Evolutionary conservation across 2,329 filamentous ascomycete species (phyloP), one percentile per base, ranked within the genome.

Genomic region (Amesomyces nigricolor): DNA sequence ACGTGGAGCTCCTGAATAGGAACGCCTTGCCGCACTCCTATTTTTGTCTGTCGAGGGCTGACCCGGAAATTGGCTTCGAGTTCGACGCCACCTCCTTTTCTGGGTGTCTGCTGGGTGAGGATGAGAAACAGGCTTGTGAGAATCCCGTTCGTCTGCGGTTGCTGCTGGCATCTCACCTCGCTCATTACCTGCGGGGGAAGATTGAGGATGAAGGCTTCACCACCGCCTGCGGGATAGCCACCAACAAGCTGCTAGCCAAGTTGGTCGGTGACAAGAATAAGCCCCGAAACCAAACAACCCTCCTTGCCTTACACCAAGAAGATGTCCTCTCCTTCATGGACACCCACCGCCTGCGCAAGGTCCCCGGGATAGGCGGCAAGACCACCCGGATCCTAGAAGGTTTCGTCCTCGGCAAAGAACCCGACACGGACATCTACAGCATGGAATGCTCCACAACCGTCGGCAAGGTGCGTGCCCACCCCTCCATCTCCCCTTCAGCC

Each of bases 341-440:
- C 63, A 68, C 66, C 2, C 85, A 91, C 66, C 83, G 86, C 55
- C 81, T 97, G 49, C 84, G 89, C 40, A 86, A 88, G 63, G 81
- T 97, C 7, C 91, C 92, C 0, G 91, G 91, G 0, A 86, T 97
- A 45, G 94, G 92, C 3, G 87, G 82, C 72, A 95, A 88, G 65
- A 83, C 83, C n/a, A 82, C 86, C 0, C 59, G 67, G n/a, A 44
- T 70, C 1, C 57, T 78, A 0, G 81, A 88, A 56, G 76, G 79
- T 7, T 77, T 84, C 62, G 70, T 90, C 4, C 66, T 64, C 58
- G 68, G 58, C 30, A 62, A 65, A 19, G 64, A 71, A 8, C 53
- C 63, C 8, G 67, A 68, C 29, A 64, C 63, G 4, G 67, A 73
- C 16, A 65, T 70, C 5, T 67, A 73, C 63, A 63, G 68, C 3